Conservation (phyloP, 2,329 filamentous ascomycete species). For the Penicillium janthinellum region DNA sequence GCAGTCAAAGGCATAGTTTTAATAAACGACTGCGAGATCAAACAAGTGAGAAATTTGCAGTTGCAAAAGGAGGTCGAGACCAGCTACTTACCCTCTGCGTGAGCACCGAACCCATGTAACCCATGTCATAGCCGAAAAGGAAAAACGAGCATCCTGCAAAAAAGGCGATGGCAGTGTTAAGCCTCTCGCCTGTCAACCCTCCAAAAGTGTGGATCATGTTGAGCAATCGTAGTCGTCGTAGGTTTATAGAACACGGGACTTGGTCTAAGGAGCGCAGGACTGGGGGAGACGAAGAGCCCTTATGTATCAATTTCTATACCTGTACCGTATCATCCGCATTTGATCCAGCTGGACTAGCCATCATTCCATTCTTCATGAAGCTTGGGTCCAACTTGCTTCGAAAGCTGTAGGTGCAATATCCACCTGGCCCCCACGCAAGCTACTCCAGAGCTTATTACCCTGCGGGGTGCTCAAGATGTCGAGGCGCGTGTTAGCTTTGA, state of each 20-base stretch:
- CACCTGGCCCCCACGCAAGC: background rate
- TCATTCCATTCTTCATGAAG: background rate
- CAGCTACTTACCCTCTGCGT: background rate
- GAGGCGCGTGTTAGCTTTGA: background rate
- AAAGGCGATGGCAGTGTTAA: constrained; percentile 16
- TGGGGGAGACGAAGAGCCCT: background rate
- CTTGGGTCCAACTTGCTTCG: background rate
- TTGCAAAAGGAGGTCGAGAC: background rate
- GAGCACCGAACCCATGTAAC: constrained; percentile 14
- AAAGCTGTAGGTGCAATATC: background rate
- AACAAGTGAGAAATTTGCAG: constrained; percentile 16
- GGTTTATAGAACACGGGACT: background rate
- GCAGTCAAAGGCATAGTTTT: background rate
- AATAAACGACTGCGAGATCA: background rate
- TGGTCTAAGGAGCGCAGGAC: background rate
- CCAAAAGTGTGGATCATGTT: constrained; percentile 8
- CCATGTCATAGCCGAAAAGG: constrained; percentile 27
- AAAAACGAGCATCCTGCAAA: constrained; percentile 24
- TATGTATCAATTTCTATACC: background rate
- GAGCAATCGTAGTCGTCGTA: background rate
- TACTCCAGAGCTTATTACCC: background rate
- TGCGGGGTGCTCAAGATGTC: background rate
- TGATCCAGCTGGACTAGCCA: background rate
- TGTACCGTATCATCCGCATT: background rate
- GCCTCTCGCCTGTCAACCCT: constrained; percentile 10